Evolutionary conservation across 83 land plant species (phyloP), one percentile per base, ranked within the genome.

Genomic region (Diphasiastrum complanatum): DNA sequence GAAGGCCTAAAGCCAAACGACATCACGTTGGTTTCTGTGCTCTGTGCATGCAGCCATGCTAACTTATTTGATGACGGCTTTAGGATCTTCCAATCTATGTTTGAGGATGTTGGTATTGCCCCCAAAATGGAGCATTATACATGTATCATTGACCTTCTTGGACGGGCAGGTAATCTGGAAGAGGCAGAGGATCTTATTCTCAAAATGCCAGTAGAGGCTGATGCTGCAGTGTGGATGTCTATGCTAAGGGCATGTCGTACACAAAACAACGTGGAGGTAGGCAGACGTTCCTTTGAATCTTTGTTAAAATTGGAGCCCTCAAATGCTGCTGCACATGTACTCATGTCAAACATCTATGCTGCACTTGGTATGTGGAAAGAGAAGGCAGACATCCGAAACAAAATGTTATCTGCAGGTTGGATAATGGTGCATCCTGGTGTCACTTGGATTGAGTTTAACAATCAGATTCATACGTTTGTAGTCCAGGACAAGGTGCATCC

Each of bases 21-120:
- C 18, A 31, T 58, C 19, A 37, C 61, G 33, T 58, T 58, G n/a
- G 2, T 34, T 33, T 34, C 41, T 58, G 48, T 58, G 47, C 3
- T 58, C 6, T 14, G 3, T 28, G 47, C 47, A n/a, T 58, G 4
- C 35, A 26, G 53, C 61, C 43, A 38, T 38, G 14, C 43, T 8
- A 14, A 14, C 12, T 14, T 38, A 8, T 8, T 38, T 8, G 43
- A 38, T 8, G 12, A 38, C 8, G 43, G 43, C 43, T 14, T 8
- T 38, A 38, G 43, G 43, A 8, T 8, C 43, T 38, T 38, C 43
- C 8, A 38, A 38, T 38, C 43, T 38, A 38, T 38, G 43, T 8
- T 8, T 8, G 43, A 38, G 14, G 14, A 8, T 14, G 12, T 8
- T 38, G 43, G 43, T 38, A 14, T 38, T 14, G 14, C 43, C 43